These are phyloP conservation scores for Pythium insidiosum DNA, from an alignment of 352 stramenopile species.

Conservation along the genomic window DNA sequence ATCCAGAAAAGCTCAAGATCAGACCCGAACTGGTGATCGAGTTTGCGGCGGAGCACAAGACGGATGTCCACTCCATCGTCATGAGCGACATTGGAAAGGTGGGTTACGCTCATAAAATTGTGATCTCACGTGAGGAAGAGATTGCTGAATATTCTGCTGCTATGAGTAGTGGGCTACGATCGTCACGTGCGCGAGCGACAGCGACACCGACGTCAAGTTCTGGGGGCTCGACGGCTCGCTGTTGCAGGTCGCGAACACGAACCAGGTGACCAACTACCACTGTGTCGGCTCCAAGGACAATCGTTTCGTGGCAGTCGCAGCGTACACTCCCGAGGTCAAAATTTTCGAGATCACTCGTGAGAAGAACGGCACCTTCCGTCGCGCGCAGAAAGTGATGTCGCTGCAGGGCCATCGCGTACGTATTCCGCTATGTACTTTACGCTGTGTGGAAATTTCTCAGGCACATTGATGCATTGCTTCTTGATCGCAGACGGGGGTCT, in stretches of 20 bases:
- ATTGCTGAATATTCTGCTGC: too few species aligned
- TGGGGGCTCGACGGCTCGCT: slow-evolving; percentile 60
- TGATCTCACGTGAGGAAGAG: too few species aligned
- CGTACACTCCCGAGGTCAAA: slow-evolving; percentile 78
- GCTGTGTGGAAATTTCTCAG: too few species aligned
- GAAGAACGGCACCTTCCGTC: slow-evolving; percentile 71
- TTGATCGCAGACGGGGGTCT: slow-evolving; percentile 43
- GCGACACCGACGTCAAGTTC: slow-evolving; percentile 80
- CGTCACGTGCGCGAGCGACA: slow-evolving; percentile 55
- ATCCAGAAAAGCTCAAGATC: slow-evolving; percentile 69
- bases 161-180: slow-evolving; percentile 55
- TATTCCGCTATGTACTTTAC: too few species aligned
- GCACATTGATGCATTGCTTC: neutral
- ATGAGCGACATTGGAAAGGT: slow-evolving; percentile 80
- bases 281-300: slow-evolving; percentile 77
- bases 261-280: slow-evolving; percentile 78
- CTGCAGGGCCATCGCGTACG: slow-evolving; percentile 67
- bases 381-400: slow-evolving; percentile 79
- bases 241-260: slow-evolving; percentile 69
- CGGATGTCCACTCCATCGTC: slow-evolving; percentile 68
- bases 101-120: too few species aligned
- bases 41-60: slow-evolving; percentile 60
- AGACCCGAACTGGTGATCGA: slow-evolving; percentile 65
- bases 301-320: slow-evolving; percentile 68
- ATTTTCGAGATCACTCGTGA: slow-evolving; percentile 77